Evolutionary conservation across 345 rosid species (phyloP), one percentile per base, ranked within the genome.

Genomic region (Euphorbia pulcherrima): DNA sequence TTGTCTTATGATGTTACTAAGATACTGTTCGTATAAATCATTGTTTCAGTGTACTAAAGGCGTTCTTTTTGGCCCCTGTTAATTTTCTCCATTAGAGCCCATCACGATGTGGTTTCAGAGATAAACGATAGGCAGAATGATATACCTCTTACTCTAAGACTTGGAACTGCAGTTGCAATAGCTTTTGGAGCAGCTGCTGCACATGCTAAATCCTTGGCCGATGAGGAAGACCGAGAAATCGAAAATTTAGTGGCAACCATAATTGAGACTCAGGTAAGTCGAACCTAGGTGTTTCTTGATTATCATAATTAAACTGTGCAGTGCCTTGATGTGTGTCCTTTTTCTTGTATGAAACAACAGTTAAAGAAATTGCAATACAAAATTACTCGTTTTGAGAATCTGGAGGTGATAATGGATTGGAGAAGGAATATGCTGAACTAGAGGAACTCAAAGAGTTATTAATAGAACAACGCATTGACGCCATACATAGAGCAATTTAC

Each of bases 131-230:
- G 55, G 68, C 78, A 77, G 61, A 72, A 74, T 69, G 83, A 79
- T 16, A 71, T 88, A 37, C 93, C 92, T 60, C 54, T 83, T 62
- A 85, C 80, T 67, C 67, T 94, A 74, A 83, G 81, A 62, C 83
- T 89, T 72, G 86, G 92, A 82, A 87, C 88, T 37, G 87, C 92
- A 11, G 83, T 84, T 72, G 95, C 83, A 54, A 84, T 92, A 30
- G 88, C 92, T 64, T 85, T 89, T 33, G 97, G 99, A 75, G 82
- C 89, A 2, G 88, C 86, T 50, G 92, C 95, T 70, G 90, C 95
- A 75, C 86, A 75, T 59, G 96, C 92, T 17, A 94, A 89, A 77
- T 48, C 85, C 63, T 79, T 91, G 86, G 99, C 87, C 17, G 89
- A 78, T 71, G 89, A 89, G 73, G 99, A 94, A 83, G 96, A 86